Evolutionary conservation across 1,284 basidiomycete genomes (phyloP), one percentile per base, ranked within the genome.

Genomic region (Austropuccinia psidii): DNA sequence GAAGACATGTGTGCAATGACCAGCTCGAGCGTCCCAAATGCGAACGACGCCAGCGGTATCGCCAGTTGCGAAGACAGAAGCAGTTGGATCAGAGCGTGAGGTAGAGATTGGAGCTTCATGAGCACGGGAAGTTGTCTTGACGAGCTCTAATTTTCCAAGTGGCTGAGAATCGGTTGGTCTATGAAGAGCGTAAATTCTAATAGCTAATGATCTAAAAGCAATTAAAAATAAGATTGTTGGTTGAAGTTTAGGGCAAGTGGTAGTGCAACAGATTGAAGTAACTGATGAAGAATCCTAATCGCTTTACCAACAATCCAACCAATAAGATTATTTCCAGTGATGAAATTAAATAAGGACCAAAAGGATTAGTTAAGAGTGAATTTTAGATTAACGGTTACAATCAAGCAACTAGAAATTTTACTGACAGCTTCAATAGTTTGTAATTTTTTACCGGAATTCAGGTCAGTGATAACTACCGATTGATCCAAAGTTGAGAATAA

Each of bases 31-130:
- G 80, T 98, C 90, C 93, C 93, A 98, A 9, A 99, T 90, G 84
- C 98, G 98, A 72, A 97, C 95, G 24, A 91, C 86, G 17, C 96
- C 95, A 78, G 98, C 96, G 4, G 93, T 91, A 9, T 93, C 90
- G 0, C 94, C 96, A 7, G 95, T 96, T 1, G 96, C 95, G 75
- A 98, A 85, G 74, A 97, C 88, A 0, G 89, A 89, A 0, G 88
- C 91, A 31, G 90, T 93, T n/a, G 89, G 91, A 83, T 90, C 95
- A 31, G 87, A 82, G 74, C 85, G 85, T 77, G 90, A 91, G 70
- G 96, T 88, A 78, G 97, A 93, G 58, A 98, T 90, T 21, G 95
- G 95, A 5, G 93, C 90, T 67, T 92, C 89, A 79, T 98, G 94
- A 0, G 93, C 90, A 76, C 87, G 88, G 4, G 91, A 83, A 39